Percentiles rank a stretch among this genome's conserved stretches.
These are phyloP conservation scores for Trichoderma gracile DNA, from an alignment of 2,329 filamentous ascomycete species.

Conservation along the genomic window DNA sequence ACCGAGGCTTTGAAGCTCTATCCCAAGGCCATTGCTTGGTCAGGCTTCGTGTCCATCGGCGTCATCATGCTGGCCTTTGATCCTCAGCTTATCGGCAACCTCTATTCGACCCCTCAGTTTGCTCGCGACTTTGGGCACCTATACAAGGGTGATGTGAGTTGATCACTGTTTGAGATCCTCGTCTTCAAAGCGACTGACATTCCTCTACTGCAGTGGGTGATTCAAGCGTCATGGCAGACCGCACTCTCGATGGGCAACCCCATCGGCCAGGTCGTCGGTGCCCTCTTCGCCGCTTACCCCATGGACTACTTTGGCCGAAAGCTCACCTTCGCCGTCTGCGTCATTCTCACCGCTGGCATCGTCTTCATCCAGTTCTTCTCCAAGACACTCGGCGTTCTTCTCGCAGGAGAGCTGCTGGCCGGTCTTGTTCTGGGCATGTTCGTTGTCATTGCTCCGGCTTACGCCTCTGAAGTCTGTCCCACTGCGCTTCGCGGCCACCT, in stretches of 20 bases:
- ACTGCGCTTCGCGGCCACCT: constrained; percentile 44
- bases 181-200: not conserved
- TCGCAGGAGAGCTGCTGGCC: constrained; percentile 50
- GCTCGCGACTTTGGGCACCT: constrained; percentile 56
- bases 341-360: constrained; percentile 36
- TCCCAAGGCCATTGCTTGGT: constrained; percentile 54
- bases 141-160: constrained; percentile 39
- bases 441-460: constrained; percentile 45
- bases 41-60: constrained; percentile 59
- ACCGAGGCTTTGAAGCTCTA: constrained; percentile 45
- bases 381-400: constrained; percentile 41
- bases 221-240: constrained; percentile 49
- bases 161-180: not conserved
- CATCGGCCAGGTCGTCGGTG: constrained; percentile 58
- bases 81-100: constrained; percentile 62
- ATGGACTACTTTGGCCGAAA: constrained; percentile 40
- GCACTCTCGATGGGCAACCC: constrained; percentile 55
- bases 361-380: constrained; percentile 40
- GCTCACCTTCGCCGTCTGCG: constrained; percentile 55
- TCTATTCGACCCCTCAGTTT: constrained; percentile 62
- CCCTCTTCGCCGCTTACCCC: constrained; percentile 50
- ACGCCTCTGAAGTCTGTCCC: constrained; percentile 48
- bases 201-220: constrained; percentile 35
- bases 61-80: constrained; percentile 66
- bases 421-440: constrained; percentile 47